These are phyloP conservation scores for Nannochloris sp. DNA, from an alignment of 139 green algal genomes.

Conservation along the genomic window DNA sequence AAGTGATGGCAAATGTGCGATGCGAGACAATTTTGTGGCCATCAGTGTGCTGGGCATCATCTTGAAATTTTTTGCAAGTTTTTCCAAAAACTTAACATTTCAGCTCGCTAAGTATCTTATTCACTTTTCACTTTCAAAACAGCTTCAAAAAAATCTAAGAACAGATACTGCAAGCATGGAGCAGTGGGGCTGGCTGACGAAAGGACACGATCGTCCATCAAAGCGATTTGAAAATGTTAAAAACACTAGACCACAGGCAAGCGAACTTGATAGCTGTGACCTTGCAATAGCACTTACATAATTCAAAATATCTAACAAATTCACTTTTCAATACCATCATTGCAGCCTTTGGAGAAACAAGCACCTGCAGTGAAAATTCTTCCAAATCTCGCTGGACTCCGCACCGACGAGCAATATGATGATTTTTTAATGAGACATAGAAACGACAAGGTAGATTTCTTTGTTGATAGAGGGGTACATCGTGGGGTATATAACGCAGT, in stretches of 20 bases:
- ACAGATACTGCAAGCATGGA: not conserved
- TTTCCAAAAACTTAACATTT: too few relatives aligned
- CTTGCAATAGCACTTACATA: not conserved
- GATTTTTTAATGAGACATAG: slow-evolving; percentile 6
- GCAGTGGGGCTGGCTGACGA: slow-evolving; percentile 5
- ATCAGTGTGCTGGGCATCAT: too few relatives aligned
- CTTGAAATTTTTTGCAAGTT: too few relatives aligned
- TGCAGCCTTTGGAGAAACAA: slow-evolving; percentile 21
- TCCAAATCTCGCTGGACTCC: slow-evolving; percentile 23
- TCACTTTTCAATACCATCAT: not conserved
- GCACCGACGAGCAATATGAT: slow-evolving; percentile 21
- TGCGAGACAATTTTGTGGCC: too few relatives aligned
- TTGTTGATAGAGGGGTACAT: too few relatives aligned
- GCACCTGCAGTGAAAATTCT: slow-evolving; percentile 15
- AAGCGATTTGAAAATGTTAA: slow-evolving; percentile 1
- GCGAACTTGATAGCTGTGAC: not conserved
- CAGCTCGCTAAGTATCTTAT: too few relatives aligned
- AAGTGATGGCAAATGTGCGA: too few relatives aligned
- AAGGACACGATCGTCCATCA: not conserved
- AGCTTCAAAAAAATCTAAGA: too few relatives aligned
- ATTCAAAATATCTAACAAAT: too few relatives aligned
- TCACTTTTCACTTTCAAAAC: too few relatives aligned
- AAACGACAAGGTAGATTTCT: slow-evolving; percentile 10
- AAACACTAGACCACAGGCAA: not conserved
- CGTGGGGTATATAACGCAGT: too few relatives aligned